Evolutionary conservation across 225 moss, liverwort and hornwort genomes (phyloP).

Genomic region (Takakia lepidozioides): DNA sequence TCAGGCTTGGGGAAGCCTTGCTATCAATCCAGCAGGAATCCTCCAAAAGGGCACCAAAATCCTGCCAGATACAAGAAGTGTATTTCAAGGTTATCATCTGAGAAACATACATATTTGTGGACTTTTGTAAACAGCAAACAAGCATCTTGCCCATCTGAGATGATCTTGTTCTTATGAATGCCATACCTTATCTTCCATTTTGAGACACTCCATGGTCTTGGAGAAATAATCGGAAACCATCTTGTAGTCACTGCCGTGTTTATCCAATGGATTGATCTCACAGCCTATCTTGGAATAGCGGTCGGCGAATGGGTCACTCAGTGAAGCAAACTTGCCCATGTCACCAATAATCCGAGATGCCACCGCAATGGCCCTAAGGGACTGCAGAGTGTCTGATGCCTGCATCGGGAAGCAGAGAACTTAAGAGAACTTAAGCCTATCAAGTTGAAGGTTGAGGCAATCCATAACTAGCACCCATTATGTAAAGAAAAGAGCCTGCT

Average conservation of each 20-base stretch:
- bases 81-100: too few species aligned
- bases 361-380: constrained; percentile 37
- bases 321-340: constrained; percentile 21
- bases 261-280: constrained; percentile 38
- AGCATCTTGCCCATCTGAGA: too few species aligned
- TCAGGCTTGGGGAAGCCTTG: constrained; percentile 12
- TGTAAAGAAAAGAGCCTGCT: too few species aligned
- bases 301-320: constrained; percentile 39
- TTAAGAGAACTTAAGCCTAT: too few species aligned
- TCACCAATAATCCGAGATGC: constrained; percentile 48
- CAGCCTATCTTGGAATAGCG: constrained; percentile 44
- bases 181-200: constrained; percentile 22
- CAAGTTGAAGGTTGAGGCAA: too few species aligned
- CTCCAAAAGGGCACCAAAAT: constrained; percentile 21
- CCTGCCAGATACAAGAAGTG: too few species aligned
- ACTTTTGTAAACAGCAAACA: too few species aligned
- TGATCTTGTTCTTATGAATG: neutral
- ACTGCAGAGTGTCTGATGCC: constrained; percentile 39
- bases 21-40: constrained; percentile 40
- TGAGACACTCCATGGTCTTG: constrained; percentile 45
- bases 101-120: too few species aligned
- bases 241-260: constrained; percentile 35
- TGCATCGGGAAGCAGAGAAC: too few species aligned
- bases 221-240: constrained; percentile 37
- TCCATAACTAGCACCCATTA: too few species aligned